These are phyloP conservation scores for Lentinula edodes DNA, from an alignment of 768 basidiomycete genomes.

Conservation along the genomic window DNA sequence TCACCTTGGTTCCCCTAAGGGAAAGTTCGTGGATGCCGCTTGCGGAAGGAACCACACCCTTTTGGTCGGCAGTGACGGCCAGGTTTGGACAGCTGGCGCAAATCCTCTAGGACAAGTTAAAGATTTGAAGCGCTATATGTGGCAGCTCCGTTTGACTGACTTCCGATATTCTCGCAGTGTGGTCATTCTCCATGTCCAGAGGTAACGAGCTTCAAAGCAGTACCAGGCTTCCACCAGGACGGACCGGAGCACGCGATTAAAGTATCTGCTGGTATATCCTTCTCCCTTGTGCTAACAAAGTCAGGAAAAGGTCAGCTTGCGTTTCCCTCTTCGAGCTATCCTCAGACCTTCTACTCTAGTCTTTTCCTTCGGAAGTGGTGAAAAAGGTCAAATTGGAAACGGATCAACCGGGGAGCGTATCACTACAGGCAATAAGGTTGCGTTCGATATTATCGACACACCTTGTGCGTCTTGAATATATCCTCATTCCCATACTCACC, in stretches of 20 bases:
- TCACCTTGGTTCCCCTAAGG: conserved; percentile 54
- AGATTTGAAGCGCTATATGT: background rate
- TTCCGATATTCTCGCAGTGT: conserved; percentile 39
- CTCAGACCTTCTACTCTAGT: conserved; percentile 34
- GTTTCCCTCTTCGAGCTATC: background rate
- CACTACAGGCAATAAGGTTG: conserved; percentile 77
- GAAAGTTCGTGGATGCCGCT: conserved; percentile 74
- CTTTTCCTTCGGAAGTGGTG: conserved; percentile 86
- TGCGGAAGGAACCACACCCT: conserved; percentile 80
- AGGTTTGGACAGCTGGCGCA: conserved; percentile 78
- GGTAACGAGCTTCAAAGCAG: conserved; percentile 56
- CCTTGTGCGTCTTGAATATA: conserved; percentile 34
- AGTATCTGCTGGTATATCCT: conserved; percentile 78
- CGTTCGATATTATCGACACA: conserved; percentile 69
- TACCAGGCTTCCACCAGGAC: conserved; percentile 51
- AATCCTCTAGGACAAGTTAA: conserved; percentile 81
- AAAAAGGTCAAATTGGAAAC: conserved; percentile 91
- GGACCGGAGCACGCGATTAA: conserved; percentile 65
- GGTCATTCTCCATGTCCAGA: conserved; percentile 65
- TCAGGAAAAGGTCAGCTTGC: conserved; percentile 63
- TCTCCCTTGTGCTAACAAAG: conserved; percentile 78
- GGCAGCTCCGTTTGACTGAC: background rate
- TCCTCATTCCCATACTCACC: background rate
- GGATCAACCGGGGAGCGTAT: conserved; percentile 92
- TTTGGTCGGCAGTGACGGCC: conserved; percentile 76